phyloP scores from a whole-genome alignment of 192 early-diverging fungal species.

The Coemansia sp. region DNA sequence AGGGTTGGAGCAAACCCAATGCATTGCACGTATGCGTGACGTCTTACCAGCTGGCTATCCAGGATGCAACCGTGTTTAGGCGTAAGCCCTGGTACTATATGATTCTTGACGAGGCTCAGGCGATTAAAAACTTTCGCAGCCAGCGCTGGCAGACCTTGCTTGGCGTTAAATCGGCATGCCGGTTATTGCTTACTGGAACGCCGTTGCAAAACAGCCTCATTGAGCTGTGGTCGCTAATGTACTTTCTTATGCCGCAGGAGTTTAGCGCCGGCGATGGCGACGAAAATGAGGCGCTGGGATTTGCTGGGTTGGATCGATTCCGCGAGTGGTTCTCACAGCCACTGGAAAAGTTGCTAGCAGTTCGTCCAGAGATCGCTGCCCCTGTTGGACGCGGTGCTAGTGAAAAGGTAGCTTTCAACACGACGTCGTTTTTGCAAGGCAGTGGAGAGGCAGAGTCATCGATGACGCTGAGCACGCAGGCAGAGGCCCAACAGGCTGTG shows the following conservation, averaged over 20 bases:
- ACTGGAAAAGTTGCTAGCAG: constrained; percentile 84
- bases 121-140: constrained; percentile 92
- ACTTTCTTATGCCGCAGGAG: constrained; percentile 92
- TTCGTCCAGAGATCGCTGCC: constrained; percentile 64
- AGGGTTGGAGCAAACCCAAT: constrained; percentile 68
- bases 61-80: constrained; percentile 72
- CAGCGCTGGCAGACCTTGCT: constrained; percentile 88
- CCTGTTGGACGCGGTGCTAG: constrained; percentile 38
- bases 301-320: constrained; percentile 81
- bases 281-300: constrained; percentile 69
- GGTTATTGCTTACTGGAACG: constrained; percentile 94
- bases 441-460: constrained; percentile 38
- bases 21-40: constrained; percentile 82
- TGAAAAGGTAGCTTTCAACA: constrained; percentile 60
- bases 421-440: constrained; percentile 67
- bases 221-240: constrained; percentile 85
- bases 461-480: constrained; percentile 62
- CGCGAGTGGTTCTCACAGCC: constrained; percentile 85
- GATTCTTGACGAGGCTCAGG: constrained; percentile 96
- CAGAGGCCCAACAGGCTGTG: constrained; percentile 68
- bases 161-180: constrained; percentile 77
- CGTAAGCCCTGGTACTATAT: constrained; percentile 85
- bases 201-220: constrained; percentile 95
- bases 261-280: constrained; percentile 71
- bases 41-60: constrained; percentile 75